Base-by-base conservation (phyloP, 108 stramenopile genomes). In the Cyclotella cryptica region DNA sequence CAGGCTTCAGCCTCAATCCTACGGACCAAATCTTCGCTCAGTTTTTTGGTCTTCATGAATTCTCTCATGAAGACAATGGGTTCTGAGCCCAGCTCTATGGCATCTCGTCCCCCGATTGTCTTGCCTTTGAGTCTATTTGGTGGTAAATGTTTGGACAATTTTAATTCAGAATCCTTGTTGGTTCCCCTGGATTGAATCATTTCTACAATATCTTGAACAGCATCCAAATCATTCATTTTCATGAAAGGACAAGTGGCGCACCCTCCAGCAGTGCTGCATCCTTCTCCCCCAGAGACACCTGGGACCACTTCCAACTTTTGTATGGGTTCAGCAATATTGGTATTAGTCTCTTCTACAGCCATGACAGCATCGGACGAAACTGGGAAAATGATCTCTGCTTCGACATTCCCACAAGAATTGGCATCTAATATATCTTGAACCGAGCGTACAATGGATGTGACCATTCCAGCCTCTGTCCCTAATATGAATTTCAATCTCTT, bases 161-260 rank as follows among this genome's bases (percentile, higher is more conserved):
- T 57, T 47, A 68, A 68, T 30, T 42, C 49, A 18, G 0, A 67
- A 46, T 51, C 51, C 47, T 24, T 40, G n/a, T n/a, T 77, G 47
- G 60, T 75, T 22, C 76, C 45, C 24, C 17, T 15, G 19, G 49
- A 28, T 58, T 84, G 73, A 19, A 90, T 85, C 83, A 88, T 79
- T 26, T 90, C 84, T 12, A 90, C 54, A 53, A 98, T 83, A 75
- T 97, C 93, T 44, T 86, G 74, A 43, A 98, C 75, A 6, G 94
- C 90, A 75, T 98, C 96, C 35, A 98, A 68, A 74, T 95, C 93
- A 79, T 98, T 98, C 96, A 97, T 97, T 84, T 98, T 98, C 98
- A 98, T 98, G 70, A 94, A 98, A 0, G 98, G 98, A 75, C 98
- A 98, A 27, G 98, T 98, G 9, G 98, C 98, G 76, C 98, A 98